Percentiles rank a stretch among this genome's conserved stretches.
Conservation (phyloP, 2,329 filamentous ascomycete genomes). For the Dendryphion nanum region DNA sequence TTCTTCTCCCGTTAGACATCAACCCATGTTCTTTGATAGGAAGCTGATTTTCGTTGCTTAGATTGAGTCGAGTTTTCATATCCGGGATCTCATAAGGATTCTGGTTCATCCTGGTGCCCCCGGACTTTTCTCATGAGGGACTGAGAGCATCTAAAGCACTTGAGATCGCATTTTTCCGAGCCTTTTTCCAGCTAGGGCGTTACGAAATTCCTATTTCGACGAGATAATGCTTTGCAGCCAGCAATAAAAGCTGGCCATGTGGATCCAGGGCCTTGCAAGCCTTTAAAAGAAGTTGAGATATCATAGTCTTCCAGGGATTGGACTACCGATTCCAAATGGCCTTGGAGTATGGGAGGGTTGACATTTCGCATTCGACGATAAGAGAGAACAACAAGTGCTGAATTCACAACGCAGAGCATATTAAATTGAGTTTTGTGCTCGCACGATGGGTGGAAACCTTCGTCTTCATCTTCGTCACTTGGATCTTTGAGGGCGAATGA, state of each 20-base stretch:
- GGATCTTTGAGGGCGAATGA: slow-evolving; percentile 10
- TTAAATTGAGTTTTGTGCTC: slow-evolving; percentile 1
- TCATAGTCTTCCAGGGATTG: slow-evolving; percentile 9
- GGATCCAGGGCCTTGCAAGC: slow-evolving; percentile 5
- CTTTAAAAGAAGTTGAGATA: slow-evolving; percentile 20
- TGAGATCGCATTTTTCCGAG: slow-evolving; percentile 4
- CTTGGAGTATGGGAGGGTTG: slow-evolving; percentile 43
- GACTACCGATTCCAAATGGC: slow-evolving; percentile 27
- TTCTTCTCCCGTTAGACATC: slow-evolving; percentile 5
- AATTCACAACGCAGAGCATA: slow-evolving; percentile 42
- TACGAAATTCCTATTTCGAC: slow-evolving; percentile 9
- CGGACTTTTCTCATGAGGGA: not conserved
- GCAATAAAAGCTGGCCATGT: slow-evolving; percentile 1
- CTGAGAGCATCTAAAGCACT: slow-evolving; percentile 5
- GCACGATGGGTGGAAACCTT: not conserved
- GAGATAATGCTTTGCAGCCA: not conserved
- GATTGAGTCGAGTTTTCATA: slow-evolving; percentile 1
- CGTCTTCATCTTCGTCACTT: slow-evolving; percentile 1
- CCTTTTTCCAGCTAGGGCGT: slow-evolving; percentile 15
- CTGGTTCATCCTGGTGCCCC: not conserved
- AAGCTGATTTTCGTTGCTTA: not conserved
- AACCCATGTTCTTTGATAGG: slow-evolving; percentile 6
- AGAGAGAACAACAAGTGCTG: slow-evolving; percentile 47
- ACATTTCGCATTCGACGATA: slow-evolving; percentile 46
- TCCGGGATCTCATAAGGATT: not conserved